Base-by-base conservation (phyloP, 2,329 filamentous ascomycete genomes). In the Fusarium floridanum region DNA sequence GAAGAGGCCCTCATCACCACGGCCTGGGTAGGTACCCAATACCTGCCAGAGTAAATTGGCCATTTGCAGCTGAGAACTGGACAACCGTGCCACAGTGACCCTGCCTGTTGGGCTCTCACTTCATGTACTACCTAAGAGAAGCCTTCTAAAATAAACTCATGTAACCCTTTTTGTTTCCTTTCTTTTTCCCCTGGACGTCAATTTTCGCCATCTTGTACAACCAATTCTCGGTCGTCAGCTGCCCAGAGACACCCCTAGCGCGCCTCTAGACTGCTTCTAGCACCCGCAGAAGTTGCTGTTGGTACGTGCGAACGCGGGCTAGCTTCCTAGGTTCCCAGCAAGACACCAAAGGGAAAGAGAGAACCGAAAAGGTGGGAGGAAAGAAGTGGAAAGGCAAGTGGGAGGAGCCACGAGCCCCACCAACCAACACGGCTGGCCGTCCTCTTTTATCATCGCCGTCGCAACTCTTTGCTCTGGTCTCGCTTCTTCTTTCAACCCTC, bases 401-500 rank as follows among this genome's bases (percentile, higher is more conserved):
- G 75, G 68, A 64, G 48, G 68, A 63, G 45, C 45, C 43, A 45
- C 43, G 12, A 50, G 76, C 77, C 77, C 77, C 77, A 79, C 77
- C 73, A 78, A 61, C 53, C 48, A 55, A 55, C 48, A 32, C 48
- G 48, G 27, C 65, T 64, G 66, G 61, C 67, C 75, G 67, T 72
- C 73, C 69, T 71, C 76, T 74, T 79, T 78, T 77, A 79, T 79
- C 77, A 75, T 72, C 66, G 71, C 70, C 68, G 76, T 76, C 71
- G 77, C 77, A 77, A 79, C 68, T 70, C 69, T 76, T 32, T 68
- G 34, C 59, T 73, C 67, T 32, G 66, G 48, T 61, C 72, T 77
- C 72, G 65, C 72, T 79, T 71, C 67, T 65, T 76, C 66, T 69
- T 65, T 68, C 68, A 70, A 72, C 67, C 68, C 68, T 70, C 74